Evolutionary conservation across 495 filamentous ascomycete genomes (phyloP).

Genomic region (Lentithecium fluviatile): DNA sequence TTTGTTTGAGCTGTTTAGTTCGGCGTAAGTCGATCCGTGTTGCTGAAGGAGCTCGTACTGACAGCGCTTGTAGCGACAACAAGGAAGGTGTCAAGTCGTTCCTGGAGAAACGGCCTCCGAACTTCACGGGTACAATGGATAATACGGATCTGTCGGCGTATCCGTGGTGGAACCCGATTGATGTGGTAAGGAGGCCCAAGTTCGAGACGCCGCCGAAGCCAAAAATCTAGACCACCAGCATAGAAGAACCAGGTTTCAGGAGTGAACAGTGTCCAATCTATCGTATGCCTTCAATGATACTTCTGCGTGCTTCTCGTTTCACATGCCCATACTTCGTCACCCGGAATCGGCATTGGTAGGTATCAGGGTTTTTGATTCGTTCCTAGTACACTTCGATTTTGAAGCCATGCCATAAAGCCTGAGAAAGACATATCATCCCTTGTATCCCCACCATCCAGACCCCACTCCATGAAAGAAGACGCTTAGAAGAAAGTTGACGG

Average conservation of each 20-base stretch:
- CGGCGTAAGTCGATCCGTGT: conserved; percentile 29
- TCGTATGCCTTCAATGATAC: no score
- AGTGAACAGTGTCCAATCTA: no score
- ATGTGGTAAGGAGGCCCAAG: conserved; percentile 36
- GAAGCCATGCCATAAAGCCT: conserved; percentile 34
- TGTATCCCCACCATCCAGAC: conserved; percentile 25
- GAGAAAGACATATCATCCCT: conserved; percentile 27
- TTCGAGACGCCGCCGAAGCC: conserved; percentile 30
- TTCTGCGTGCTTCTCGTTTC: no score
- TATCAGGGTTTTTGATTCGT: conserved; percentile 37
- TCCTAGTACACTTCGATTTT: conserved; percentile 34
- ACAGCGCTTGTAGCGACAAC: conserved; percentile 38
- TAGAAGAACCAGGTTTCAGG: neutral
- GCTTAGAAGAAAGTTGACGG: conserved; percentile 76
- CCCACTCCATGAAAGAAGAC: conserved; percentile 33
- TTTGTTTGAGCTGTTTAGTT: conserved; percentile 55
- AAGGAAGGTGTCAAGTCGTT: conserved; percentile 45
- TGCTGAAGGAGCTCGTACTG: neutral
- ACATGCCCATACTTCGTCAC: neutral
- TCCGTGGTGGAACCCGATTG: conserved; percentile 51
- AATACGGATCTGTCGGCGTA: conserved; percentile 47
- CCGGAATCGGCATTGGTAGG: neutral
- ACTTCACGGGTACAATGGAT: conserved; percentile 55
- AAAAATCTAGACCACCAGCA: conserved; percentile 32
- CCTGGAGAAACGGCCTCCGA: conserved; percentile 48